These are phyloP conservation scores for Penicillium paxilli DNA, from an alignment of 495 filamentous ascomycete genomes.

Conservation along the genomic window DNA sequence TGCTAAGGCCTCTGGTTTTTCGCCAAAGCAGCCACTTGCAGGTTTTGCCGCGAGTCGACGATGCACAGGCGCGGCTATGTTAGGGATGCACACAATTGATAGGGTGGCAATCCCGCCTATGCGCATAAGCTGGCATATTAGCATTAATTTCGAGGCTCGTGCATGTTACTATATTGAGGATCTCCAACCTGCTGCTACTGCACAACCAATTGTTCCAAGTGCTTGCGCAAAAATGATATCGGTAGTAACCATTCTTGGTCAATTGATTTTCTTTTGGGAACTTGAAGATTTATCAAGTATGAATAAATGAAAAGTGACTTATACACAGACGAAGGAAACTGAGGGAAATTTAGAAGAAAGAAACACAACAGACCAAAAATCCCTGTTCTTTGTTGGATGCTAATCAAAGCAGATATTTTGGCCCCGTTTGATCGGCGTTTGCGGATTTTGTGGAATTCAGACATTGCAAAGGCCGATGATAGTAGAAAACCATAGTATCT, in stretches of 20 bases:
- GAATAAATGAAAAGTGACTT: not conserved
- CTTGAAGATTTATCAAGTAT: not conserved
- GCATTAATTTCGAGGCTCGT: too few relatives aligned
- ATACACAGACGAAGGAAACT: too few relatives aligned
- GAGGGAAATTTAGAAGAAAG: too few relatives aligned
- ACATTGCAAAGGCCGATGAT: not conserved
- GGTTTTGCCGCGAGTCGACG: constrained; percentile 15
- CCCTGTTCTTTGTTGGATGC: too few relatives aligned
- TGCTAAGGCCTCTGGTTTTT: constrained; percentile 13
- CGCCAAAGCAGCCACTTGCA: not conserved
- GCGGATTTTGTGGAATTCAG: not conserved
- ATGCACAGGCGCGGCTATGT: constrained; percentile 18
- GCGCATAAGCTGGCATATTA: too few relatives aligned
- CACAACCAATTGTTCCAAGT: constrained; percentile 29
- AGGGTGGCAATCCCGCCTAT: constrained; percentile 26
- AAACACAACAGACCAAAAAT: too few relatives aligned
- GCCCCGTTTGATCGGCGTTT: not conserved
- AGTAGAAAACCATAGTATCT: too few relatives aligned
- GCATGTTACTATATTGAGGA: not conserved
- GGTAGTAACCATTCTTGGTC: constrained; percentile 5
- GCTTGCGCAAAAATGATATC: constrained; percentile 24
- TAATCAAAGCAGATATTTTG: not conserved
- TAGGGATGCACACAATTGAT: constrained; percentile 26
- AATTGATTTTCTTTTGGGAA: not conserved
- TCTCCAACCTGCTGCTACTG: constrained; percentile 20